Percentiles rank a stretch among this genome's conserved stretches.
Conservation (phyloP, 2,329 filamentous ascomycete genomes). For the Microdochium bolleyi region DNA sequence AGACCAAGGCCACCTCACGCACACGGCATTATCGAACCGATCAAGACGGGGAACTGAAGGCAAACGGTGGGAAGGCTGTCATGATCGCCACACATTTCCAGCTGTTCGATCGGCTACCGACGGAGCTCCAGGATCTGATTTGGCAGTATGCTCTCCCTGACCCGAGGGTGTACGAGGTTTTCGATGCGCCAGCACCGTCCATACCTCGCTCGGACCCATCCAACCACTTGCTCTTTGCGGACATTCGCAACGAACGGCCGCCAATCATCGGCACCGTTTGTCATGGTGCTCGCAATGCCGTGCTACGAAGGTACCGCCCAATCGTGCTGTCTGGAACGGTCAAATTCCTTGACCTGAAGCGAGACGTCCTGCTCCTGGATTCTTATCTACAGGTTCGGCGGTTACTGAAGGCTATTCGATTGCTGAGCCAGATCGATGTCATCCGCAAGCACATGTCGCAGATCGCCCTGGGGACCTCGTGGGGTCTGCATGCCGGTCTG, state of each 20-base stretch:
- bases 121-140: constrained; percentile 36
- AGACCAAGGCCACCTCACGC: too few species aligned
- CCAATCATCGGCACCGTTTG: constrained; percentile 34
- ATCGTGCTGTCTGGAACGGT: constrained; percentile 35
- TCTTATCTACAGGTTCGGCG: constrained; percentile 38
- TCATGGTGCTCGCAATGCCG: constrained; percentile 32
- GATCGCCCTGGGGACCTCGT: constrained; percentile 37
- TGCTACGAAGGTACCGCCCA: constrained; percentile 33
- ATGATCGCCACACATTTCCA: constrained; percentile 10
- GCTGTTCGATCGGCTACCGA: constrained; percentile 26
- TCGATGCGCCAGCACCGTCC: constrained; percentile 13
- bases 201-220: constrained; percentile 24
- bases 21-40: too few species aligned
- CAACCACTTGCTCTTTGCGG: constrained; percentile 37
- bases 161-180: constrained; percentile 35
- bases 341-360: constrained; percentile 35
- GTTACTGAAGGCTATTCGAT: constrained; percentile 34
- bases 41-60: too few species aligned
- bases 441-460: constrained; percentile 29
- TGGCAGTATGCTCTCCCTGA: constrained; percentile 37
- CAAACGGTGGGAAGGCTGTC: not conserved
- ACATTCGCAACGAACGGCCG: constrained; percentile 34
- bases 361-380: constrained; percentile 37
- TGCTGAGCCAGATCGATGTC: constrained; percentile 35
- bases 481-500: constrained; percentile 35